Percentiles rank a stretch among this genome's conserved stretches.
Conservation (phyloP, 345 rosid species). For the Salix purpurea region DNA sequence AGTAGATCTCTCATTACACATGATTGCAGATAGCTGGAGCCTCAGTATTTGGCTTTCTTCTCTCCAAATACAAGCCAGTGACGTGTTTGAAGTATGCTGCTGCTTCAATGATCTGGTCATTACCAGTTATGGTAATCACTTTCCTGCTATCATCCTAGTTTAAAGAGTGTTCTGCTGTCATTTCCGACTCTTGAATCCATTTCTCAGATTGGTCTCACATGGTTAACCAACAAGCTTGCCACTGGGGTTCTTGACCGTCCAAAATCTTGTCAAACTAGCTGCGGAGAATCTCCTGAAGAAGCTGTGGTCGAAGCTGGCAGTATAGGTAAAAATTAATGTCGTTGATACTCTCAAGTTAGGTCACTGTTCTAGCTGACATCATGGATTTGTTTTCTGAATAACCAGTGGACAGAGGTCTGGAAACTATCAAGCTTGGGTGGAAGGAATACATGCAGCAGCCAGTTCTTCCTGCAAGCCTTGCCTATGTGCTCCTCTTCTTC, state of each 20-base stretch:
- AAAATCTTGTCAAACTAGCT: slow-evolving; percentile 52
- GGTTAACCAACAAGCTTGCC: slow-evolving; percentile 77
- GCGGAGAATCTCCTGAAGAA: slow-evolving; percentile 29
- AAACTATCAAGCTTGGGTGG: slow-evolving; percentile 91
- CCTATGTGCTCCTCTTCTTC: slow-evolving; percentile 79
- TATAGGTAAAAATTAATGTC: slow-evolving; percentile 45
- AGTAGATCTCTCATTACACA: background rate
- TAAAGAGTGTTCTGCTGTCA: slow-evolving; percentile 6
- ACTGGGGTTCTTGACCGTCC: slow-evolving; percentile 82
- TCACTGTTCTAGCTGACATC: background rate
- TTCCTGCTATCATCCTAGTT: slow-evolving; percentile 2
- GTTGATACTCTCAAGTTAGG: background rate
- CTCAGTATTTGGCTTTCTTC: slow-evolving; percentile 73
- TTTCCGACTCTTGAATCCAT: slow-evolving; percentile 6
- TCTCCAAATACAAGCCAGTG: slow-evolving; percentile 70
- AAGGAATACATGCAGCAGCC: slow-evolving; percentile 90
- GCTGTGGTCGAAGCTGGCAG: slow-evolving; percentile 25
- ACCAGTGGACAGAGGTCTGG: slow-evolving; percentile 49
- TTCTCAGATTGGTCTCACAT: slow-evolving; percentile 62
- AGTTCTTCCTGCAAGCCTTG: slow-evolving; percentile 93
- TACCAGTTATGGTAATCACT: slow-evolving; percentile 70
- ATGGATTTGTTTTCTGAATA: slow-evolving; percentile 18
- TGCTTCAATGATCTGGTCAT: slow-evolving; percentile 58
- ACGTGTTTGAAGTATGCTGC: slow-evolving; percentile 83
- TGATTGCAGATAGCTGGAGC: slow-evolving; percentile 78